Conservation (phyloP, 106 monocot species). For the Xerophyta viscosa region DNA sequence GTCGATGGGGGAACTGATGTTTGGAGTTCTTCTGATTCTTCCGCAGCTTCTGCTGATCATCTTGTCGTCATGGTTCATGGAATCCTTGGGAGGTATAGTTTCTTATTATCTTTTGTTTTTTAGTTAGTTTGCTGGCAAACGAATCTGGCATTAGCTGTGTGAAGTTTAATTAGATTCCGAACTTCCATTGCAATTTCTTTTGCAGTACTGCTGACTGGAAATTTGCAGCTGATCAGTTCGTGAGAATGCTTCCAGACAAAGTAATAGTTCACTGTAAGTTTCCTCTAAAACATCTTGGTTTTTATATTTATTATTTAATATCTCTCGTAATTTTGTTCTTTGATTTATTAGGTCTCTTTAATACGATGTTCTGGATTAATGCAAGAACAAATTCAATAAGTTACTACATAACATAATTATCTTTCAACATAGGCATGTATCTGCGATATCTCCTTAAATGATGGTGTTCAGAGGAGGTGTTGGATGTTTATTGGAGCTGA, state of each 20-base stretch:
- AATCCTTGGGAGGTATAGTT: slow-evolving; percentile 73
- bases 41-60: slow-evolving; percentile 46
- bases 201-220: slow-evolving; percentile 14
- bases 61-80: slow-evolving; percentile 93
- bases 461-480: too few relatives aligned
- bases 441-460: too few relatives aligned
- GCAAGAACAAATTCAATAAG: too few relatives aligned
- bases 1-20: slow-evolving; percentile 34
- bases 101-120: background rate
- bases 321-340: too few relatives aligned
- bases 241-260: slow-evolving; percentile 10
- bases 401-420: too few relatives aligned
- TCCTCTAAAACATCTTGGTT: background rate
- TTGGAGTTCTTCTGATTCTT: slow-evolving; percentile 20
- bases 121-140: background rate
- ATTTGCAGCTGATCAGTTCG: slow-evolving; percentile 12
- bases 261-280: slow-evolving; percentile 10
- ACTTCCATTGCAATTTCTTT: too few relatives aligned
- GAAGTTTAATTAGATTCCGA: too few relatives aligned
- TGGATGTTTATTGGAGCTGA: too few relatives aligned
- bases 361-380: too few relatives aligned
- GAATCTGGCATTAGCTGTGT: too few relatives aligned
- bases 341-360: too few relatives aligned
- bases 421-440: too few relatives aligned
- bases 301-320: slow-evolving; percentile 1